phyloP scores from a whole-genome alignment of 192 early-diverging fungal species.

The Coemansia umbellata region DNA sequence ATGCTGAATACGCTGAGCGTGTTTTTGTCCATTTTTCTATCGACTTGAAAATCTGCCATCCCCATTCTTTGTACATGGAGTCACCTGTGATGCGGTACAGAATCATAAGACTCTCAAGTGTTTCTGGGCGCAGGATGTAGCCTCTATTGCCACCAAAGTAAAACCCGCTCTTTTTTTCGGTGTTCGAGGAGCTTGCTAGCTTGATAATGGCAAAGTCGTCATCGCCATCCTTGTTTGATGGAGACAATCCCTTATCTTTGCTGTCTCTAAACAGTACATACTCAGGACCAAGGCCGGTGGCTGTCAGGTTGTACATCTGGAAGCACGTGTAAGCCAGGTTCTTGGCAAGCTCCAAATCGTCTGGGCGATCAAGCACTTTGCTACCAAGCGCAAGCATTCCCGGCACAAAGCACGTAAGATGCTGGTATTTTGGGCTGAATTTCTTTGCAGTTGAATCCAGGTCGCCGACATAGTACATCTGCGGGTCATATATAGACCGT shows the following conservation, averaged over 20 bases:
- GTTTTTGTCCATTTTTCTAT: constrained; percentile 80
- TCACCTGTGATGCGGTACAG: constrained; percentile 85
- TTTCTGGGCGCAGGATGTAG: constrained; percentile 66
- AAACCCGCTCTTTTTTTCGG: constrained; percentile 24
- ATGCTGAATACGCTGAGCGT: constrained; percentile 57
- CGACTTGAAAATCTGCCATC: constrained; percentile 81
- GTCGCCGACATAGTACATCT: constrained; percentile 47
- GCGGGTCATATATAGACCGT: constrained; percentile 31
- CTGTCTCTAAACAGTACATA: constrained; percentile 72
- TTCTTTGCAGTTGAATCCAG: constrained; percentile 37
- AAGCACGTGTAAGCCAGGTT: constrained; percentile 46
- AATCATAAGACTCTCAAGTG: constrained; percentile 84
- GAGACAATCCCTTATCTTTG: constrained; percentile 24
- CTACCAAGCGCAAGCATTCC: constrained; percentile 67
- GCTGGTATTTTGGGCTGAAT: constrained; percentile 48
- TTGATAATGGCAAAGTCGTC: constrained; percentile 30
- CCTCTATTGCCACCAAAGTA: constrained; percentile 49
- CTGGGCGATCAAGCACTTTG: constrained; percentile 46
- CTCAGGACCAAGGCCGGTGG: constrained; percentile 79
- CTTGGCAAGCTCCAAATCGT: constrained; percentile 49
- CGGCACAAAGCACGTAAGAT: constrained; percentile 63
- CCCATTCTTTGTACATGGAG: constrained; percentile 62
- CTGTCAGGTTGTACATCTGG: constrained; percentile 73
- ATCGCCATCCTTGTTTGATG: neutral
- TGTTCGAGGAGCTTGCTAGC: constrained; percentile 3